Conservation (phyloP, 257 asterid species). For the Sherardia arvensis region DNA sequence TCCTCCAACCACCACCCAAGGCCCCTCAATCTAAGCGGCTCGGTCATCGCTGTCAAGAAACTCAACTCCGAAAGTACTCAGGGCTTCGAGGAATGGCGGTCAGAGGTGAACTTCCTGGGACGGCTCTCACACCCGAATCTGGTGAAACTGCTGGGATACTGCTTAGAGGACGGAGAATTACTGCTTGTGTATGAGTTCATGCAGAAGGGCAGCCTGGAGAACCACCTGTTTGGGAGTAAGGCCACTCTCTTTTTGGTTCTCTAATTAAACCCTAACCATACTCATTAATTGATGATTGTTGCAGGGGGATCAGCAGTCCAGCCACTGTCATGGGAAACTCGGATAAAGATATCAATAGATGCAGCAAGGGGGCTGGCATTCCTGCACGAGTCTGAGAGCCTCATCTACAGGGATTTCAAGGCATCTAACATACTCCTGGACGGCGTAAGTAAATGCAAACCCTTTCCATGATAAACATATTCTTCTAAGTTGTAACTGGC, state of each 20-base stretch:
- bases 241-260: no score
- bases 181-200: constrained; percentile 81
- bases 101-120: constrained; percentile 82
- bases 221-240: constrained; percentile 93
- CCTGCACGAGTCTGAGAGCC: constrained; percentile 49
- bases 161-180: constrained; percentile 71
- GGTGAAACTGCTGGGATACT: constrained; percentile 73
- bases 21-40: constrained; percentile 29
- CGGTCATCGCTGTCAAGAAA: constrained; percentile 71
- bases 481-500: no score
- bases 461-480: no score
- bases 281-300: no score
- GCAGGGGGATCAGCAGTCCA: constrained; percentile 68
- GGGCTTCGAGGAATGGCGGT: constrained; percentile 84
- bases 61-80: constrained; percentile 61
- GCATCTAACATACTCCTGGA: constrained; percentile 76
- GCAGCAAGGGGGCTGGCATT: constrained; percentile 72
- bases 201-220: constrained; percentile 96
- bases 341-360: constrained; percentile 51
- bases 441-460: constrained; percentile 55
- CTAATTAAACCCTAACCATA: no score
- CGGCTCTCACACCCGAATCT: constrained; percentile 74
- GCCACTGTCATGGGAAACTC: constrained; percentile 64
- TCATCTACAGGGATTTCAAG: constrained; percentile 74
- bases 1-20: constrained; percentile 16